Evolutionary conservation across 2,329 filamentous ascomycete genomes (phyloP).

Genomic region (Fusarium proliferatum): DNA sequence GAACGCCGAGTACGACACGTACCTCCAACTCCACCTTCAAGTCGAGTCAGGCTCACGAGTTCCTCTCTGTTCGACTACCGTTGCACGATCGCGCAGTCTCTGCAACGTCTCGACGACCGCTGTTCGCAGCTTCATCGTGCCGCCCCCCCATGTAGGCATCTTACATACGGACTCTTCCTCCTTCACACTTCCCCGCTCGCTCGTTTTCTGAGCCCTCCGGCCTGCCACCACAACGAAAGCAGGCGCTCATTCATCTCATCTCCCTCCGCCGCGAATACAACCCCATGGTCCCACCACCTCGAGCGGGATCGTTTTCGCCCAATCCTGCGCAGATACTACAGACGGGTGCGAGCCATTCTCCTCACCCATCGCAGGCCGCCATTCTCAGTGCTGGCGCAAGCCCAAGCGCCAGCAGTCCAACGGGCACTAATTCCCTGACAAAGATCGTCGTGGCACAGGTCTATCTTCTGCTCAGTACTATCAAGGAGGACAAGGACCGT

Average conservation of each 20-base stretch:
- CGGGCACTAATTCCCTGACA: constrained; percentile 75
- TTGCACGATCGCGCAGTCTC: constrained; percentile 40
- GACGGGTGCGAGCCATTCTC: constrained; percentile 66
- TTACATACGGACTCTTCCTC: constrained; percentile 41
- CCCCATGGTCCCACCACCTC: constrained; percentile 69
- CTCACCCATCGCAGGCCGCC: constrained; percentile 67
- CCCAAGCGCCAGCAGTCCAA: constrained; percentile 71
- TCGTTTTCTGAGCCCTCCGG: constrained; percentile 47
- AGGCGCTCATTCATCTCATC: constrained; percentile 50
- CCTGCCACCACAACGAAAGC: constrained; percentile 51
- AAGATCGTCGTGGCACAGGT: constrained; percentile 97
- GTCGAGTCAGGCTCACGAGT: constrained; percentile 38
- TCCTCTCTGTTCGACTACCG: constrained; percentile 27
- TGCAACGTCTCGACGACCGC: constrained; percentile 22
- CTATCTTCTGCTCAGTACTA: constrained; percentile 90
- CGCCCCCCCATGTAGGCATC: constrained; percentile 52
- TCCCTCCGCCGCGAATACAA: constrained; percentile 51
- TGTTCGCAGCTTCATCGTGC: constrained; percentile 24
- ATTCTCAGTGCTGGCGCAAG: constrained; percentile 70
- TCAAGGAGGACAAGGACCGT: constrained; percentile 92
- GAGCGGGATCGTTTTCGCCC: constrained; percentile 73
- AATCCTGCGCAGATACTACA: constrained; percentile 68
- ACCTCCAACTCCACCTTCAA: constrained; percentile 39
- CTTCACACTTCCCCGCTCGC: constrained; percentile 44
- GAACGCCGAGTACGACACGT: constrained; percentile 43